Percentiles rank a stretch among this genome's conserved stretches.
phyloP scores from a whole-genome alignment of 306 rosid species.

The Luffa aegyptiaca region DNA sequence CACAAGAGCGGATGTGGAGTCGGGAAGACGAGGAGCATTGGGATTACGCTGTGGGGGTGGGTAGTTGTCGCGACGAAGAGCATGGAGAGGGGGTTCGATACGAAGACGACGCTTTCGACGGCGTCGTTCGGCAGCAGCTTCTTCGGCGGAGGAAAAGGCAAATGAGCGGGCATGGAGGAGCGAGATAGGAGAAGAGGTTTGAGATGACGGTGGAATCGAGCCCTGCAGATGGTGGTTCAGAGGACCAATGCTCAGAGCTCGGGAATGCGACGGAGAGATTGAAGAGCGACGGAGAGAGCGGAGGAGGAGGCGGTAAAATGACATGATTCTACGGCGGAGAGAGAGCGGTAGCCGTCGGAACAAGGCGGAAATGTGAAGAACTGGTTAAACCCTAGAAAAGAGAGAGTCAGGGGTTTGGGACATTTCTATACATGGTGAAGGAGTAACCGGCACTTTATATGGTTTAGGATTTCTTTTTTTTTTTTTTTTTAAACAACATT shows the following conservation, averaged over 20 bases:
- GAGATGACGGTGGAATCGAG: slow-evolving; percentile 7
- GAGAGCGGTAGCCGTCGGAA: background rate
- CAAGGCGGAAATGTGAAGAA: background rate
- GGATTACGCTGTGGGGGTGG: slow-evolving; percentile 53
- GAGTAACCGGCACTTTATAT: background rate
- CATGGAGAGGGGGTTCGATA: slow-evolving; percentile 83
- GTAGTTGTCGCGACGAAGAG: slow-evolving; percentile 59
- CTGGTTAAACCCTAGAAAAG: slow-evolving; percentile 8
- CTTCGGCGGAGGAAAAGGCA: slow-evolving; percentile 87
- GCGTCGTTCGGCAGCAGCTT: slow-evolving; percentile 92
- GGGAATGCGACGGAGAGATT: background rate
- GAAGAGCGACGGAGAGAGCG: slow-evolving; percentile 44
- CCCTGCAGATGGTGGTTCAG: background rate
- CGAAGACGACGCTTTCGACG: slow-evolving; percentile 84
- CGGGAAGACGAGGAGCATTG: slow-evolving; percentile 83
- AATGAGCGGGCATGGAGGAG: slow-evolving; percentile 35
- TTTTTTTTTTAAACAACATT: no score
- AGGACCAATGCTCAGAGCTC: slow-evolving; percentile 3
- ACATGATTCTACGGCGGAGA: slow-evolving; percentile 18
- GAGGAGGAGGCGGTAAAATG: slow-evolving; percentile 45
- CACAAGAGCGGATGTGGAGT: slow-evolving; percentile 65
- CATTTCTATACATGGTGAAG: background rate
- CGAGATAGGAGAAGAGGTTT: background rate
- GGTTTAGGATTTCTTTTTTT: no score
- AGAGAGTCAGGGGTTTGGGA: background rate